These are phyloP conservation scores for Leccinum boreale DNA, from an alignment of 768 basidiomycete genomes.

Conservation along the genomic window DNA sequence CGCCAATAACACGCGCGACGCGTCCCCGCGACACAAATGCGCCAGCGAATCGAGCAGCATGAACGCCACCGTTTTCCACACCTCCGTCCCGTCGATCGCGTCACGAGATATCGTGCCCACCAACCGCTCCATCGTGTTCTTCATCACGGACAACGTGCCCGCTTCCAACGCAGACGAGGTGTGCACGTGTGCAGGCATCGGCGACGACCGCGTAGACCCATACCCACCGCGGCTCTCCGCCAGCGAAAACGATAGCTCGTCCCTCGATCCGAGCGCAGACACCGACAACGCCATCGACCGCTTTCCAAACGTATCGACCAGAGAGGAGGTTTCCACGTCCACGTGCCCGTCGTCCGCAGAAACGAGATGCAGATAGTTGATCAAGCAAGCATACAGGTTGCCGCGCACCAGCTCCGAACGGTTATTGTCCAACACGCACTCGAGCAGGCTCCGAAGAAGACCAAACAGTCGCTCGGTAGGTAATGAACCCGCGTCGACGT, in stretches of 20 bases:
- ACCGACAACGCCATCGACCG: conserved; percentile 28
- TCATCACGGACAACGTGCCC: conserved; percentile 66
- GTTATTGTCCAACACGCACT: conserved; percentile 72
- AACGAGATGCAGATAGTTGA: conserved; percentile 84
- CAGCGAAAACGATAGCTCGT: conserved; percentile 38
- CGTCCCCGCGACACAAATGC: conserved; percentile 66
- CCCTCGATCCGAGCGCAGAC: conserved; percentile 37
- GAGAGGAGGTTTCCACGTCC: conserved; percentile 10
- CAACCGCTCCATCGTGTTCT: conserved; percentile 66
- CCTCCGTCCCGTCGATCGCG: conserved; percentile 91
- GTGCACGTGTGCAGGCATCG: conserved; percentile 10
- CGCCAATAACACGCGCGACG: conserved; percentile 58
- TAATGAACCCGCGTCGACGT: conserved; percentile 61
- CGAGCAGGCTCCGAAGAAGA: conserved; percentile 70
- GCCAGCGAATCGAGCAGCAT: conserved; percentile 82
- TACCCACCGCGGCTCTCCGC: conserved; percentile 36
- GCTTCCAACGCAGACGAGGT: conserved; percentile 40
- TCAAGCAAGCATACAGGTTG: conserved; percentile 88
- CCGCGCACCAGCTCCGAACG: conserved; percentile 85
- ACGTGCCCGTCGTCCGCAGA: conserved; percentile 19
- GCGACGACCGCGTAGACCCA: conserved; percentile 7
- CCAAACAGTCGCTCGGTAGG: conserved; percentile 78
- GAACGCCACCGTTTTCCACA: conserved; percentile 96
- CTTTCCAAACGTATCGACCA: conserved; percentile 20
- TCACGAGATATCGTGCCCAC: conserved; percentile 77